A percentile compares a stretch with the other conserved stretches of the same genome.
phyloP scores from a whole-genome alignment of 2,329 filamentous ascomycete species.

The Aschersonia sp. region DNA sequence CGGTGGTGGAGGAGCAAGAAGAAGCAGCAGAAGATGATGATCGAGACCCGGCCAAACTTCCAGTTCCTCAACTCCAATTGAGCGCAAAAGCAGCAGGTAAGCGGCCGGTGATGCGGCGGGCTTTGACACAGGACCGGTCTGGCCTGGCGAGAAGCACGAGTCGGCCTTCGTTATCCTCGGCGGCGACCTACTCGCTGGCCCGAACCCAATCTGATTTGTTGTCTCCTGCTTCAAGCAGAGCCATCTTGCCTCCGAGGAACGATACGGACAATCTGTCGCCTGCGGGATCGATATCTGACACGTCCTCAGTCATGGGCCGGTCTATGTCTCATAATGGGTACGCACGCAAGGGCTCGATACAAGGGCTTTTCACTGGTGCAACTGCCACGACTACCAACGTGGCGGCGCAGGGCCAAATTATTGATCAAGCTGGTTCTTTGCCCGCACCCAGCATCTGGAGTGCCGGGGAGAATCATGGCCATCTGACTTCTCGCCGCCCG shows the following conservation, averaged over 20 bases:
- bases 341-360: constrained; percentile 7
- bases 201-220: constrained; percentile 1
- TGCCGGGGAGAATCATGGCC: constrained; percentile 10
- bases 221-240: constrained; percentile 2
- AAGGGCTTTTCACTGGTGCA: constrained; percentile 18
- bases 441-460: constrained; percentile 12
- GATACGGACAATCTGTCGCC: constrained; percentile 3
- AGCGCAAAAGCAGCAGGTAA: constrained; percentile 36
- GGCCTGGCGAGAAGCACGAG: constrained; percentile 1
- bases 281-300: constrained; percentile 3
- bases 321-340: constrained; percentile 18
- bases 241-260: constrained; percentile 1
- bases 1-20: neutral
- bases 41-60: neutral
- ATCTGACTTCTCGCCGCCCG: constrained; percentile 8
- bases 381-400: constrained; percentile 26
- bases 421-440: constrained; percentile 21
- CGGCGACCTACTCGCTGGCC: neutral
- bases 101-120: constrained; percentile 18
- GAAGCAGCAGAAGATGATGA: neutral
- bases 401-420: constrained; percentile 27
- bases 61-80: constrained; percentile 4
- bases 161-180: constrained; percentile 1
- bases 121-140: constrained; percentile 6
- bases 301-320: constrained; percentile 14